phyloP scores from a whole-genome alignment of 2,329 filamentous ascomycete genomes.

The Lasiodiplodia sp. region DNA sequence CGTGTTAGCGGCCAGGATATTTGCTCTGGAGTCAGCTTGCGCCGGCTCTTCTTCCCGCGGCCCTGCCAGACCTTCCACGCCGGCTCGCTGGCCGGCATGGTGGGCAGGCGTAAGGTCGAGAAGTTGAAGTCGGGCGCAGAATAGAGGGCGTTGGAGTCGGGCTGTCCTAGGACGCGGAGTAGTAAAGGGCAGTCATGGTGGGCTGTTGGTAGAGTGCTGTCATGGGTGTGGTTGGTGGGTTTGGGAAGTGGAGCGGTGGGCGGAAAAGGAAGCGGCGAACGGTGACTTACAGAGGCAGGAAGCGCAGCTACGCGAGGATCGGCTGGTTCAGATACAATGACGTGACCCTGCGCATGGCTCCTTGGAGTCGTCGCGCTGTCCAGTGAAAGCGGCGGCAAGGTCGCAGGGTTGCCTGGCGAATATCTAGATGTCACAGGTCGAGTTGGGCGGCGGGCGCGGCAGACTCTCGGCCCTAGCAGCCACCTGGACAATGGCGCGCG shows the following conservation, averaged over 20 bases:
- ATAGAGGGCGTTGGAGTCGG: neutral
- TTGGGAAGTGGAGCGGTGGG: neutral
- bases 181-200: neutral
- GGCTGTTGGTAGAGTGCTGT: neutral
- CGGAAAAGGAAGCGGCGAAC: slow-evolving; percentile 22
- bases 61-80: slow-evolving; percentile 14
- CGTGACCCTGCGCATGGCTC: slow-evolving; percentile 22
- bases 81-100: slow-evolving; percentile 18
- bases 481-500: neutral
- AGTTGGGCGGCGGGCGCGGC: slow-evolving; percentile 16
- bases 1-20: slow-evolving; percentile 27
- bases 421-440: neutral
- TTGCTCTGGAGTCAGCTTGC: slow-evolving; percentile 11
- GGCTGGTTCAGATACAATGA: neutral
- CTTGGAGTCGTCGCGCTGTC: neutral
- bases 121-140: neutral
- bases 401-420: neutral
- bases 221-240: neutral
- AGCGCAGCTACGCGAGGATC: slow-evolving; percentile 10
- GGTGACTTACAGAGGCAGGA: slow-evolving; percentile 24
- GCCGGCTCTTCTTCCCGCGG: slow-evolving; percentile 10
- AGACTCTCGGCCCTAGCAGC: neutral
- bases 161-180: neutral
- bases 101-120: neutral
- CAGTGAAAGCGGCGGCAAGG: slow-evolving; percentile 3